Percentiles rank a stretch among this genome's conserved stretches.
These are phyloP conservation scores for Centrapalus pauciflorus DNA, from an alignment of 129 eudicot species.

Conservation along the genomic window DNA sequence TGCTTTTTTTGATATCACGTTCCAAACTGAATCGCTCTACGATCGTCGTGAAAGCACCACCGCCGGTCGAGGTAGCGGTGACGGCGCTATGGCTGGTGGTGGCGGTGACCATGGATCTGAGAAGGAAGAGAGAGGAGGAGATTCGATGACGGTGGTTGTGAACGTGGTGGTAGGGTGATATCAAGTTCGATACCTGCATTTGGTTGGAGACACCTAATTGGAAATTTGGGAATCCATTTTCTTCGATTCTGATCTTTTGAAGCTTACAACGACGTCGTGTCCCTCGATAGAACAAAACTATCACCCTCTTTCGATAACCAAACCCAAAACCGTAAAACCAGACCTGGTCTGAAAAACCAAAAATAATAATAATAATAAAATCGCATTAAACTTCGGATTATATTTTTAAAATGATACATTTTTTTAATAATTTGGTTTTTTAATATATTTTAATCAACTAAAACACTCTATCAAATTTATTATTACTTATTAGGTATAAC, in stretches of 20 bases:
- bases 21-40: constrained; percentile 50
- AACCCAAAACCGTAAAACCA: too few species aligned
- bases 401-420: too few species aligned
- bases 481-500: too few species aligned
- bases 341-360: too few species aligned
- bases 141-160: constrained; percentile 18
- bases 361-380: too few species aligned
- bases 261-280: background rate
- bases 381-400: too few species aligned
- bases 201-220: constrained; percentile 23
- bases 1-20: constrained; percentile 90
- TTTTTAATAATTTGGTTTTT: too few species aligned
- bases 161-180: constrained; percentile 14
- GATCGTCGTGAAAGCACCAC: constrained; percentile 73
- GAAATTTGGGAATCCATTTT: background rate
- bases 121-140: constrained; percentile 21
- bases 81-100: constrained; percentile 27
- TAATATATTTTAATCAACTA: too few species aligned
- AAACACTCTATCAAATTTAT: too few species aligned
- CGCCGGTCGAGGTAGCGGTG: constrained; percentile 10
- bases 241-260: background rate
- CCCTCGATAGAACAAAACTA: too few species aligned
- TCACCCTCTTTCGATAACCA: too few species aligned
- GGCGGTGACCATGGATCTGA: constrained; percentile 48
- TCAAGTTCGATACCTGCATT: constrained; percentile 35